Percentiles rank a stretch among this genome's conserved stretches.
Conservation (phyloP, 1,139 yeast species). For the Oligophagozyma castellii region DNA sequence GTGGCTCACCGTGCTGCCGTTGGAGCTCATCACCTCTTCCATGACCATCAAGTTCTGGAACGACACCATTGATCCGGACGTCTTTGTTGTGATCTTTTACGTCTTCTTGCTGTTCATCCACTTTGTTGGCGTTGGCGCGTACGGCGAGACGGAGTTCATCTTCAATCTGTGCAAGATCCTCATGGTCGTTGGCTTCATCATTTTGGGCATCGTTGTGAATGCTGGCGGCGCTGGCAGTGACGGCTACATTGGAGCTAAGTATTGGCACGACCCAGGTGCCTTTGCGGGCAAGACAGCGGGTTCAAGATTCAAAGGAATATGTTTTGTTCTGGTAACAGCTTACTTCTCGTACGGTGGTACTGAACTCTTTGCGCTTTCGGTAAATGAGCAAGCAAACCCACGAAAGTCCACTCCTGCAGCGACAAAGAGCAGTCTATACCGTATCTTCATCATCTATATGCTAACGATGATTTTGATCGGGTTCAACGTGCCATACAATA, state of each 20-base stretch:
- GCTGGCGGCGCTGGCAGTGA: conserved; percentile 52
- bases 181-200: conserved; percentile 48
- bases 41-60: conserved; percentile 58
- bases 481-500: conserved; percentile 46
- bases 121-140: conserved; percentile 50
- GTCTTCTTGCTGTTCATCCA: conserved; percentile 39
- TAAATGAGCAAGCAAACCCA: conserved; percentile 75
- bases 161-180: conserved; percentile 42
- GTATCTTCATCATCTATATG: conserved; percentile 47
- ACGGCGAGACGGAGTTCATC: conserved; percentile 58
- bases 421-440: conserved; percentile 50
- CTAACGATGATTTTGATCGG: conserved; percentile 48
- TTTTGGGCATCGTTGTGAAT: conserved; percentile 42
- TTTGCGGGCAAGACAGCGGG: conserved; percentile 11
- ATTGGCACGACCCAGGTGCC: conserved; percentile 52
- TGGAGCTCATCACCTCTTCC: conserved; percentile 67
- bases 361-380: conserved; percentile 70
- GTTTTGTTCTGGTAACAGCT: conserved; percentile 65
- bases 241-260: conserved; percentile 45
- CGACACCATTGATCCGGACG: conserved; percentile 40
- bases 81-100: conserved; percentile 49
- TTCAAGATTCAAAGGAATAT: conserved; percentile 52
- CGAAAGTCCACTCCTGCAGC: conserved; percentile 57
- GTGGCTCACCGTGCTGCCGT: conserved; percentile 65
- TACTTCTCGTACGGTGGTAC: conserved; percentile 79